Evolutionary conservation across 73 alveolate genomes (phyloP).

Genomic region (Paramecium sexaurelia): DNA sequence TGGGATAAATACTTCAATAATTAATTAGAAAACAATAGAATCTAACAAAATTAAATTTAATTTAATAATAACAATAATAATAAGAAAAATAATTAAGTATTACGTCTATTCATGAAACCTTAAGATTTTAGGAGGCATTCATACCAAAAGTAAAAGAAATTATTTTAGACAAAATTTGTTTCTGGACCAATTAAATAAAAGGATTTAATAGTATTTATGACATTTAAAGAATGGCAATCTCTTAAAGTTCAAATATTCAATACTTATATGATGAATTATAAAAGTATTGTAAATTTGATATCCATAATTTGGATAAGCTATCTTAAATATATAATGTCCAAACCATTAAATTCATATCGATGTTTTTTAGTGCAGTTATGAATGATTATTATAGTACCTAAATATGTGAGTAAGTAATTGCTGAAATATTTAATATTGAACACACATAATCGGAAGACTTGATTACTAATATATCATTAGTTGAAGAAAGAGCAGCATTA

Average conservation of each 20-base stretch:
- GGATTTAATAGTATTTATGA: background rate
- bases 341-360: background rate
- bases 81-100: background rate
- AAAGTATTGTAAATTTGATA: too few species aligned
- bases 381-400: conserved; percentile 1
- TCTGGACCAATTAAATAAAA: background rate
- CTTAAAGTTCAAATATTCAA: background rate
- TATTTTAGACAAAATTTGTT: background rate
- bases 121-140: background rate
- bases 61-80: background rate
- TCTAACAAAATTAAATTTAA: background rate
- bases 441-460: background rate
- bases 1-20: background rate
- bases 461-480: background rate
- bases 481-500: conserved; percentile 26
- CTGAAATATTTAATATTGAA: background rate
- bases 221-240: background rate
- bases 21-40: background rate
- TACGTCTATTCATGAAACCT: background rate
- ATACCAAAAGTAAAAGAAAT: background rate
- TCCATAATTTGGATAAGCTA: background rate
- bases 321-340: background rate
- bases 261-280: background rate
- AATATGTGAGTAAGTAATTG: background rate
- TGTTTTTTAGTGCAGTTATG: background rate